A percentile compares a stretch with the other conserved stretches of the same genome.
Evolutionary conservation across 768 basidiomycete genomes (phyloP).

Genomic region (Russula virescens): DNA sequence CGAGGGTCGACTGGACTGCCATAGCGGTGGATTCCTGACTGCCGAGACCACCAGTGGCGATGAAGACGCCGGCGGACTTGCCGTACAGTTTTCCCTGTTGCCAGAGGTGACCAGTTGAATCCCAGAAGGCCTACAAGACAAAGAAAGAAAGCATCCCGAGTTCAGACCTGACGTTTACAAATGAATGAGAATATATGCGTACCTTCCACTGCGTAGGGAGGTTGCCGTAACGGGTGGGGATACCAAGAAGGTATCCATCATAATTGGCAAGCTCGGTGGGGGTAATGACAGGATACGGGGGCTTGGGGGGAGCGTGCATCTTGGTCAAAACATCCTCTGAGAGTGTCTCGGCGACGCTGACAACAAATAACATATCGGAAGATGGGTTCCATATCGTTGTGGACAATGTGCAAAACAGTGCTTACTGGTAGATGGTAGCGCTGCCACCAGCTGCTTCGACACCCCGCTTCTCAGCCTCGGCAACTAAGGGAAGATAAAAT

Average conservation of each 20-base stretch:
- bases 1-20: conserved; percentile 48
- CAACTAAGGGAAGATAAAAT: conserved; percentile 42
- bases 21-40: conserved; percentile 65
- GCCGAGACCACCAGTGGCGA: conserved; percentile 65
- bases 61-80: conserved; percentile 71
- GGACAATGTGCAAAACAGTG: not conserved
- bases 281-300: conserved; percentile 61
- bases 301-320: conserved; percentile 70
- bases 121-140: conserved; percentile 58
- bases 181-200: conserved; percentile 10
- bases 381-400: not conserved
- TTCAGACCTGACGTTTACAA: not conserved
- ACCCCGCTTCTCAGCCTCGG: conserved; percentile 44
- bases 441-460: conserved; percentile 39
- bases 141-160: not conserved
- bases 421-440: conserved; percentile 45
- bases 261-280: conserved; percentile 48
- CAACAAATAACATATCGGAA: not conserved
- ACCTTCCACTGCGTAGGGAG: conserved; percentile 80
- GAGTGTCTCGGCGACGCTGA: conserved; percentile 76
- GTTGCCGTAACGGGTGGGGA: conserved; percentile 77
- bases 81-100: conserved; percentile 51
- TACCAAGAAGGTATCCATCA: conserved; percentile 72
- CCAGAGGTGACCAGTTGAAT: conserved; percentile 68
- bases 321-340: conserved; percentile 54